Evolutionary conservation across 2,329 filamentous ascomycete species (phyloP).

Genomic region (Ceratocystis lukuohia): DNA sequence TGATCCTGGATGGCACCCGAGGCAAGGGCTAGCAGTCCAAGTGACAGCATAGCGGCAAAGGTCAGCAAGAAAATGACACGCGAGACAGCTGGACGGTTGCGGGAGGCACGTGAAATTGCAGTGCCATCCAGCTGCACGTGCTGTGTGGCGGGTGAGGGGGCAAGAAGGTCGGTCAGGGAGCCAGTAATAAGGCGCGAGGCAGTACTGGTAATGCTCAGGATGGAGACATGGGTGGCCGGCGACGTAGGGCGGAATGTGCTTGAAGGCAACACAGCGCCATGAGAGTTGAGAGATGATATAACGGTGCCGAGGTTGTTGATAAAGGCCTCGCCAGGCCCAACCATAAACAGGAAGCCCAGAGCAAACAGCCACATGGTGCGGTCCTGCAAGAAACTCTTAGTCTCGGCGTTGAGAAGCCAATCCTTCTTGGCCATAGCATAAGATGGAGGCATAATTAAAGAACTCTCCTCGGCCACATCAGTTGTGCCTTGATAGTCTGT

Average conservation of each 20-base stretch:
- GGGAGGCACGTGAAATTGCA: conserved; percentile 23
- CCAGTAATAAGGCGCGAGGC: conserved; percentile 82
- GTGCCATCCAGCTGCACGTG: conserved; percentile 35
- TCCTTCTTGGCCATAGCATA: conserved; percentile 42
- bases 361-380: conserved; percentile 94
- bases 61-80: conserved; percentile 67
- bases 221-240: conserved; percentile 79
- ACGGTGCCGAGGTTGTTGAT: conserved; percentile 96
- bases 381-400: conserved; percentile 68
- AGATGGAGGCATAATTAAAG: not conserved
- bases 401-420: conserved; percentile 85
- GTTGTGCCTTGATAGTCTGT: conserved; percentile 18
- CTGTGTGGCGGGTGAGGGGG: conserved; percentile 49
- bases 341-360: conserved; percentile 79
- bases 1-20: conserved; percentile 62
- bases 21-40: conserved; percentile 66
- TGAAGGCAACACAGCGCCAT: conserved; percentile 18
- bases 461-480: conserved; percentile 28
- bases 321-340: conserved; percentile 91
- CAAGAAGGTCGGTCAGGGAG: conserved; percentile 75
- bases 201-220: conserved; percentile 81
- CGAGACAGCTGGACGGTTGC: conserved; percentile 47
- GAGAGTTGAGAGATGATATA: conserved; percentile 57
- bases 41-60: conserved; percentile 58
- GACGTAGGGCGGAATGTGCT: conserved; percentile 35